These are phyloP conservation scores for Apiospora phragmitis DNA, from an alignment of 2,329 filamentous ascomycete species.

Conservation along the genomic window DNA sequence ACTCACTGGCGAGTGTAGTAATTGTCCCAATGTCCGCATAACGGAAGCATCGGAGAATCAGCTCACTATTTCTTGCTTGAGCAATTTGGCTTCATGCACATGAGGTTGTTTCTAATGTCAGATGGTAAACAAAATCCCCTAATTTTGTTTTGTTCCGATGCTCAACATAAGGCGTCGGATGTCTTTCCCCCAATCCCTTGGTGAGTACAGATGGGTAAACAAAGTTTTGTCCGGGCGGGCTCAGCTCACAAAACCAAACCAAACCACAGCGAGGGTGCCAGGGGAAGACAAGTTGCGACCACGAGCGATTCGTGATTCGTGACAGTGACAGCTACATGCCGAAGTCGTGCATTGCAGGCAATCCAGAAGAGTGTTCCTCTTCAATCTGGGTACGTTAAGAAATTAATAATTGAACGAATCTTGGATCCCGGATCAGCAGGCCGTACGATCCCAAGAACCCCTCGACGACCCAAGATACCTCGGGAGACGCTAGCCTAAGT, in stretches of 20 bases:
- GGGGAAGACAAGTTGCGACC: neutral
- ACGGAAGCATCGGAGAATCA: neutral
- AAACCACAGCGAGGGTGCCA: neutral
- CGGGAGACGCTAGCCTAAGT: neutral
- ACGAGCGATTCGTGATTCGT: neutral
- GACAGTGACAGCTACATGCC: neutral
- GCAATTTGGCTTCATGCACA: neutral
- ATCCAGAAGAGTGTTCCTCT: neutral
- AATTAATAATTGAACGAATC: neutral
- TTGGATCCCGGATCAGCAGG: neutral
- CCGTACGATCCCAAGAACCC: conserved; percentile 1
- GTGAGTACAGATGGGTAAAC: neutral
- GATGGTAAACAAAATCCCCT: neutral
- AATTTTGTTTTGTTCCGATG: neutral
- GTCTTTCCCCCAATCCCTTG: neutral
- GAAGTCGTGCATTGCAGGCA: neutral
- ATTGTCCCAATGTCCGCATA: neutral
- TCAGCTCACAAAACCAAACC: neutral
- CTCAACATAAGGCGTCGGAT: neutral
- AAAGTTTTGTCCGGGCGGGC: neutral
- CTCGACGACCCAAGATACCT: neutral
- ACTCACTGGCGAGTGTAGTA: neutral
- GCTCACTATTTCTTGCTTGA: neutral
- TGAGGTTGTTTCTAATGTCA: neutral
- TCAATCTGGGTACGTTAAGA: neutral